Conservation (phyloP, 1,284 basidiomycete species). For the Papiliotrema laurentii region DNA sequence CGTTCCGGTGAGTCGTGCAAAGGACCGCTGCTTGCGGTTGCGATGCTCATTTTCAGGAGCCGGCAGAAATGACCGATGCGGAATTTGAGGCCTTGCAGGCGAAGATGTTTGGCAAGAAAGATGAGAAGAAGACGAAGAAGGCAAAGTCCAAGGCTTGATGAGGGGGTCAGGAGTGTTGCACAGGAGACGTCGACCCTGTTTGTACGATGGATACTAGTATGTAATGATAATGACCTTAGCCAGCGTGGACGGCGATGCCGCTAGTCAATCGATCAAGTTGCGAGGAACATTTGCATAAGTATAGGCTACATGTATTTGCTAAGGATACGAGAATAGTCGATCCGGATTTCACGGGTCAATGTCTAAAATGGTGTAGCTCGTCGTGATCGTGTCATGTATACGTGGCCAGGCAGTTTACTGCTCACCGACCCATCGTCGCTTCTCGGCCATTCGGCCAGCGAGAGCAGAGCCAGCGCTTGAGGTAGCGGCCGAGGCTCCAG, state of each 20-base stretch:
- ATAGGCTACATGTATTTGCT: constrained; percentile 3
- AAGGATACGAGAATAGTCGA: not conserved
- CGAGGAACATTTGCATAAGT: not conserved
- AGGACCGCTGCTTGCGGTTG: not conserved
- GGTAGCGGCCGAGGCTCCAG: not conserved
- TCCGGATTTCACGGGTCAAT: not conserved
- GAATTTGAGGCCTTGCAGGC: constrained; percentile 43
- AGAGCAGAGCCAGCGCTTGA: not conserved
- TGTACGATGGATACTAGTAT: not conserved
- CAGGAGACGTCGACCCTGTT: too few species aligned
- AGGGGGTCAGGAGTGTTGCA: not conserved
- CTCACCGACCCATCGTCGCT: constrained; percentile 27
- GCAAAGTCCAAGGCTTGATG: not conserved
- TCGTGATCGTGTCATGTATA: too few species aligned
- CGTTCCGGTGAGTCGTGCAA: constrained; percentile 22
- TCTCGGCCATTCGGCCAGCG: constrained; percentile 4
- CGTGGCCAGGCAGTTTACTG: constrained; percentile 13
- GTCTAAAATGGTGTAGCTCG: not conserved
- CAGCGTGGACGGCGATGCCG: too few species aligned
- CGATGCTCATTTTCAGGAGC: not conserved
- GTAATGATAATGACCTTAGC: too few species aligned
- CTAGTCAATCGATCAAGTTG: too few species aligned
- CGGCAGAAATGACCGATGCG: constrained; percentile 33
- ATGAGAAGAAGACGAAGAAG: constrained; percentile 6
- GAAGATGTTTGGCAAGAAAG: constrained; percentile 37